phyloP scores from a whole-genome alignment of 352 stramenopile genomes.

The Halophytophthora polymorphica region DNA sequence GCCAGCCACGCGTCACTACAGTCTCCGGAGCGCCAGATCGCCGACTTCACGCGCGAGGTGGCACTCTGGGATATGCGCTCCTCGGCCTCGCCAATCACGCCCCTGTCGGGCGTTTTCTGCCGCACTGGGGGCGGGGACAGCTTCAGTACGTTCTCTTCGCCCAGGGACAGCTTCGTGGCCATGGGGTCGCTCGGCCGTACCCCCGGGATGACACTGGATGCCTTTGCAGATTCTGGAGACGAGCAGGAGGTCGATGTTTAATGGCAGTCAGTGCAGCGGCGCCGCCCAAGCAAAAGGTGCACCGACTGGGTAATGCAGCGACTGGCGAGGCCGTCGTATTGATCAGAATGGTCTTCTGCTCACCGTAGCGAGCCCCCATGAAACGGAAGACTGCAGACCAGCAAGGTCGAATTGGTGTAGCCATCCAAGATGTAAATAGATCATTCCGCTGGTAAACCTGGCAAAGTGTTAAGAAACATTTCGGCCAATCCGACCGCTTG shows the following conservation, averaged over 20 bases:
- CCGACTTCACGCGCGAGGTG: constrained; percentile 47
- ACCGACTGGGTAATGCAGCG: too few relatives aligned
- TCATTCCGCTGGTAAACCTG: too few relatives aligned
- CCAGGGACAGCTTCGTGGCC: constrained; percentile 36
- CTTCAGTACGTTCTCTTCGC: constrained; percentile 1
- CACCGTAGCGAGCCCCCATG: too few relatives aligned
- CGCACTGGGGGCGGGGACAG: constrained; percentile 7
- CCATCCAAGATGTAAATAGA: too few relatives aligned
- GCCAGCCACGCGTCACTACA: constrained; percentile 38
- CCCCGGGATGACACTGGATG: constrained; percentile 6
- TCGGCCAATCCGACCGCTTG: too few relatives aligned
- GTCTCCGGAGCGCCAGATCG: constrained; percentile 24
- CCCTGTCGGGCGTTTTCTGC: constrained; percentile 32
- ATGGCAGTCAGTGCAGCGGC: background rate
- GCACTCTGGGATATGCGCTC: constrained; percentile 44
- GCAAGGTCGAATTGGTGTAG: too few relatives aligned
- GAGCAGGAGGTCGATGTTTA: constrained; percentile 29
- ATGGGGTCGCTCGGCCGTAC: constrained; percentile 22
- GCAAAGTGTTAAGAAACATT: too few relatives aligned
- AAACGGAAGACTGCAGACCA: too few relatives aligned
- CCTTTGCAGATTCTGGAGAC: constrained; percentile 20
- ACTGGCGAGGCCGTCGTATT: too few relatives aligned
- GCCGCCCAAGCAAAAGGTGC: too few relatives aligned
- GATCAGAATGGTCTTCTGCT: too few relatives aligned
- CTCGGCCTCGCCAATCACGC: constrained; percentile 50